A percentile compares a stretch with the other conserved stretches of the same genome.
These are phyloP conservation scores for Neoboletus subvelutipes DNA, from an alignment of 768 basidiomycete species.

Conservation along the genomic window DNA sequence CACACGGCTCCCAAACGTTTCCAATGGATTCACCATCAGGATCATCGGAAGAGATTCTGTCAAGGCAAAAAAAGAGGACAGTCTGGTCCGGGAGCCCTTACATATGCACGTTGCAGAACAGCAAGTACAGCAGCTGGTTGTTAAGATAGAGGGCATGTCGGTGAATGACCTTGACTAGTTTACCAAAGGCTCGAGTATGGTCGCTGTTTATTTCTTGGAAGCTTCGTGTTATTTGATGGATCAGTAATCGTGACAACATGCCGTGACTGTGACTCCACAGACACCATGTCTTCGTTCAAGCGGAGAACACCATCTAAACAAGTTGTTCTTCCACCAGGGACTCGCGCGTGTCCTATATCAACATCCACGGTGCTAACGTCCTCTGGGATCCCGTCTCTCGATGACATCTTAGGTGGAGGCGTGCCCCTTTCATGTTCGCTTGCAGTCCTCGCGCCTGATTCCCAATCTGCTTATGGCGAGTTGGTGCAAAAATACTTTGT, in stretches of 20 bases:
- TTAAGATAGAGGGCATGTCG: conserved; percentile 17
- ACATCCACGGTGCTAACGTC: conserved; percentile 62
- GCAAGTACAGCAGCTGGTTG: conserved; percentile 14
- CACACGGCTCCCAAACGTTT: conserved; percentile 29
- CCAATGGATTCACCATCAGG: conserved; percentile 34
- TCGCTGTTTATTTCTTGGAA: neutral
- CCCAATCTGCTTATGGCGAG: conserved; percentile 81
- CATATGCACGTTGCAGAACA: neutral
- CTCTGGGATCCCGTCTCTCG: conserved; percentile 88
- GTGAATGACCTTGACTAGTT: conserved; percentile 31
- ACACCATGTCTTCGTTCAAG: conserved; percentile 78
- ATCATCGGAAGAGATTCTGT: conserved; percentile 23
- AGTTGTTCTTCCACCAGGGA: conserved; percentile 45
- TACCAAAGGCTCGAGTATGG: neutral
- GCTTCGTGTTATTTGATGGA: neutral
- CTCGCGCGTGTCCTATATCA: conserved; percentile 57
- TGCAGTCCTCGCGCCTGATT: conserved; percentile 78
- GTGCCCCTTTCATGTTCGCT: conserved; percentile 78
- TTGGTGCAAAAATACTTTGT: conserved; percentile 87
- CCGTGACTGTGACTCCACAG: conserved; percentile 14
- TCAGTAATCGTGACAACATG: conserved; percentile 1
- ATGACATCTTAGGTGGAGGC: conserved; percentile 93
- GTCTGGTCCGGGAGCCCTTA: neutral
- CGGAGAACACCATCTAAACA: conserved; percentile 53
- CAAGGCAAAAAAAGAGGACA: neutral